These are phyloP conservation scores for Ascochyta pisi DNA, from an alignment of 2,329 filamentous ascomycete genomes.

Conservation along the genomic window DNA sequence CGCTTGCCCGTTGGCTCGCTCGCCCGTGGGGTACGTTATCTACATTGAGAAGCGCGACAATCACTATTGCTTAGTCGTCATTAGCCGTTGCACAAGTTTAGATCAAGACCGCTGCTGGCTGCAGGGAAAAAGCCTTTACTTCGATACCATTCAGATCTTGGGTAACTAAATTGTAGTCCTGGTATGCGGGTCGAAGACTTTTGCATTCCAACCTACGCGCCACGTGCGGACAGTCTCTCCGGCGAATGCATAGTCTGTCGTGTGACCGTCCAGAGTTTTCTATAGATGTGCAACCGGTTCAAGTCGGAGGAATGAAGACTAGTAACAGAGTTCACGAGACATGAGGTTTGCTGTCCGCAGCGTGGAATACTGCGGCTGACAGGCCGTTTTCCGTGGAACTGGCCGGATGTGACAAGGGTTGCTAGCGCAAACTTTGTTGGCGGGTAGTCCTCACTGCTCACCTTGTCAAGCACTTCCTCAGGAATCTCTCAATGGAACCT, in stretches of 20 bases:
- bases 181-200: constrained; percentile 12
- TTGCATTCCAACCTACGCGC: constrained; percentile 5
- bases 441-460: not conserved
- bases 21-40: too few relatives aligned
- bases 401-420: constrained; percentile 15
- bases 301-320: constrained; percentile 11
- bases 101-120: not conserved
- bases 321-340: constrained; percentile 4
- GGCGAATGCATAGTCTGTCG: not conserved
- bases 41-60: not conserved
- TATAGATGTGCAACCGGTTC: constrained; percentile 4
- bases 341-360: constrained; percentile 15
- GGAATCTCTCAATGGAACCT: not conserved
- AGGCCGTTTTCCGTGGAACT: constrained; percentile 18
- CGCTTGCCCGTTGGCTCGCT: too few relatives aligned
- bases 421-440: not conserved
- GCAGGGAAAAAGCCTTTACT: constrained; percentile 1
- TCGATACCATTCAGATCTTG: not conserved
- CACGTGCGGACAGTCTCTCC: constrained; percentile 8
- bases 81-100: not conserved
- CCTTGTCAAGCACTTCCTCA: not conserved
- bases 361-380: constrained; percentile 3
- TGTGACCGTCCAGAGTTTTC: constrained; percentile 8
- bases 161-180: not conserved
- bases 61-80: not conserved